Evolutionary conservation across 768 basidiomycete genomes (phyloP), one percentile per base, ranked within the genome.

Genomic region (Daedalea quercina): DNA sequence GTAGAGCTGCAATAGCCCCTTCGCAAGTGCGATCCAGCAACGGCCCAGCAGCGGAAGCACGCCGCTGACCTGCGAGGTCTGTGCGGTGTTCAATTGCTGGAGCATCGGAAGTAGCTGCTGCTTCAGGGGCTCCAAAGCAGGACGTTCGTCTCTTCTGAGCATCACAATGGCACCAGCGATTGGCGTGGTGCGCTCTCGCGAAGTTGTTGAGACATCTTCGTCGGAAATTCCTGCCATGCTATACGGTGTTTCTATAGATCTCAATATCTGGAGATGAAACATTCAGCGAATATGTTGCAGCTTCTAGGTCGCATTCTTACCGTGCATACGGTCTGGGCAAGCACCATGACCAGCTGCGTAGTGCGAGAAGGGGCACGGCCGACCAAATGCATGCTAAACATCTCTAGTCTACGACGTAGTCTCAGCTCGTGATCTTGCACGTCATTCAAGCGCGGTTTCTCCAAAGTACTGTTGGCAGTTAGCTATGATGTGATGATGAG

Each of bases 1-100:
- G 62, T 86, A 85, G 19, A 94, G 76, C 3, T 84, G 73, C 22
- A 92, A 64, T 23, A 94, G 67, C 50, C 84, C 58, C 17, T 73
- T 74, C 43, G 79, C 76, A 46, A 89, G 63, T 1, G 76, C 76
- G 28, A 90, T 70, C 82, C 86, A 94, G 42, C 71, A 66, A 19
- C 63, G 64, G 11, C 77, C 81, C 8, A 50, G 48, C 44, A 37
- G 6, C 37, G 12, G 31, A 48, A 9, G n/a, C 45, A 31, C 28
- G 13, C 13, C 23, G 9, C 42, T 19, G 19, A 9, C 8, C 23
- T 19, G 42, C 17, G 23, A 19, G 7, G 44, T 15, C 23, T n/a
- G 12, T 19, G 26, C 17, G 24, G 9, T 23, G 22, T 34, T 9
- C 13, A 62, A 34, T 9, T 43, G 42, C 17, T 17, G 20, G 1